Base-by-base conservation (phyloP, 345 rosid genomes). In the Acer negundo region DNA sequence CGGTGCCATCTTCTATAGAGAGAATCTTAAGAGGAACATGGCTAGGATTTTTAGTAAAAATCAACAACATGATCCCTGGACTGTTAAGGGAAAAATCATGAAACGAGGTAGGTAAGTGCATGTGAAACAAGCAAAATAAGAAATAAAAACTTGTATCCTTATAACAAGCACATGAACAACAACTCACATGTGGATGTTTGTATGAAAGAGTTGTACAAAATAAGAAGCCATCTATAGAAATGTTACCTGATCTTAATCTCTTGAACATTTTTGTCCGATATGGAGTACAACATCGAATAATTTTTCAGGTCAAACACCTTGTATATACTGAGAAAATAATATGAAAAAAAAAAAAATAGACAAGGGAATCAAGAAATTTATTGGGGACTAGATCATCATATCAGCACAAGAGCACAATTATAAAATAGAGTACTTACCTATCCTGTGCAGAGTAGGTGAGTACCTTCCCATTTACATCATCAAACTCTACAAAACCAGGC, bases 401-500 rank as follows among this genome's bases (percentile, higher is more conserved):
- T 13, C 12, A 55, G 71, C 63, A 67, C 7, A 66, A 75, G 62
- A 53, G 72, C 64, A 67, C 6, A 53, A 28, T 62, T 3, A 61
- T 13, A 62, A 2, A 40, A 44, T 9, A n/a, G 20, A 68, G 17
- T 26, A 69, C 28, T 81, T 77, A 90, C 97, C 91, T 89, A 82
- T 93, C 92, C 64, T 90, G 93, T 69, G 97, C 94, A 77, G 97
- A 93, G 82, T 90, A 89, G 0, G 96, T 91, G 64, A 93, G 88
- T 28, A 93, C 97, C 77, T 93, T 91, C 66, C 93, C 96, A 82
- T 91, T 93, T 59, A 91, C 97, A 87, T 93, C 96, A 85, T 91
- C 96, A 82, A 93, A 93, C 88, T 91, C 97, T 28, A 91, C 96
- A 82, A 91, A 93, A 71, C 97, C 96, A 69, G 97, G 97, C 97